These are phyloP conservation scores for Cordyceps cateniannulata DNA, from an alignment of 2,329 filamentous ascomycete species.

Conservation along the genomic window DNA sequence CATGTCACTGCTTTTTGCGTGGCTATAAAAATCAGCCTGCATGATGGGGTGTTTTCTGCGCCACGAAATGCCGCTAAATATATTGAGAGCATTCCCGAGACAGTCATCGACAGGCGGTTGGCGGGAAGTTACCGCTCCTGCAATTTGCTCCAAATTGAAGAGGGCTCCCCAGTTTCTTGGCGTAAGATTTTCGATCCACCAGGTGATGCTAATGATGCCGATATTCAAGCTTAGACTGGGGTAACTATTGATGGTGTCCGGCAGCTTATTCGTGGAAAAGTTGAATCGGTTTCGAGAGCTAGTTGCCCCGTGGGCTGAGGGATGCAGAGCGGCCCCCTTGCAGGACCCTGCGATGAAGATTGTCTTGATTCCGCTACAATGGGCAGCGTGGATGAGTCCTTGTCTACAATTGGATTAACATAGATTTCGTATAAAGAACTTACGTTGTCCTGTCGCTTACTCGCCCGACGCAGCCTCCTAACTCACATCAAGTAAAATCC, in stretches of 20 bases:
- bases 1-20: background rate
- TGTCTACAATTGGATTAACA: too few species aligned
- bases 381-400: too few species aligned
- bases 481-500: background rate
- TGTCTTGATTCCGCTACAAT: background rate
- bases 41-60: too few species aligned
- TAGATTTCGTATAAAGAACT: background rate
- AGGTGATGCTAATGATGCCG: background rate
- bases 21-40: too few species aligned
- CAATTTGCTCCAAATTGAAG: background rate
- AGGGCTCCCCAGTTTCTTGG: background rate
- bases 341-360: background rate
- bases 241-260: background rate
- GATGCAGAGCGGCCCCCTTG: background rate
- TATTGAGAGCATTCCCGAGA: too few species aligned
- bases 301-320: background rate
- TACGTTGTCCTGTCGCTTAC: background rate
- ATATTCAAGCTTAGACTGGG: too few species aligned
- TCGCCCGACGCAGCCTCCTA: background rate
- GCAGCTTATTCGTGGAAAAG: constrained; percentile 1
- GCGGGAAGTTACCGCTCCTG: background rate
- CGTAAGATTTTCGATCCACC: constrained; percentile 11
- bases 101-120: too few species aligned
- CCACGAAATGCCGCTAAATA: too few species aligned
- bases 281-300: background rate